These are phyloP conservation scores for Pseudonitzschia multistriata DNA, from an alignment of 108 stramenopile genomes.

Conservation along the genomic window DNA sequence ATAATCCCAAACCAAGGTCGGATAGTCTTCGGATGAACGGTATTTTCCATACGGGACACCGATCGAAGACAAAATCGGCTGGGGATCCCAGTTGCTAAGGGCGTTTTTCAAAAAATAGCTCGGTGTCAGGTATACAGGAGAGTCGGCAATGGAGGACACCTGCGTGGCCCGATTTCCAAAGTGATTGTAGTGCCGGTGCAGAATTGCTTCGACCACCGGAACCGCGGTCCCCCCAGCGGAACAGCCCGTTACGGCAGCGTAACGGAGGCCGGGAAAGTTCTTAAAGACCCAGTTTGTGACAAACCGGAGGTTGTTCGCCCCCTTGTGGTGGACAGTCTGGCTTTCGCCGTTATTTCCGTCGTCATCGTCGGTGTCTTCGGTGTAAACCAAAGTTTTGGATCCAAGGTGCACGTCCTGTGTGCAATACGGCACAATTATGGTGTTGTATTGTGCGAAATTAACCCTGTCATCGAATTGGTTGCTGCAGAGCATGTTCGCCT, in stretches of 20 bases:
- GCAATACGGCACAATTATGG: constrained; percentile 50
- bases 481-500: constrained; percentile 41
- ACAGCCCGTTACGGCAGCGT: constrained; percentile 50
- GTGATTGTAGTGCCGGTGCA: constrained; percentile 43
- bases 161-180: constrained; percentile 31
- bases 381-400: constrained; percentile 20
- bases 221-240: constrained; percentile 54
- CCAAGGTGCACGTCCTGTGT: constrained; percentile 55
- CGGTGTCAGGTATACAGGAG: constrained; percentile 53
- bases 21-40: constrained; percentile 35
- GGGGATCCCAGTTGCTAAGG: constrained; percentile 44
- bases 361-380: constrained; percentile 4
- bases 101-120: constrained; percentile 41
- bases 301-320: constrained; percentile 37
- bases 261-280: constrained; percentile 44
- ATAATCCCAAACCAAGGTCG: constrained; percentile 43
- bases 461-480: constrained; percentile 20
- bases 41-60: constrained; percentile 43
- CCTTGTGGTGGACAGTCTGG: constrained; percentile 32
- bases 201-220: constrained; percentile 42
- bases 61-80: constrained; percentile 38
- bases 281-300: constrained; percentile 45
- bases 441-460: constrained; percentile 49
- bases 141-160: constrained; percentile 42
- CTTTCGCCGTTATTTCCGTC: constrained; percentile 18